Evolutionary conservation across 129 eudicot genomes (phyloP).

Genomic region (Flaveria brownii): DNA sequence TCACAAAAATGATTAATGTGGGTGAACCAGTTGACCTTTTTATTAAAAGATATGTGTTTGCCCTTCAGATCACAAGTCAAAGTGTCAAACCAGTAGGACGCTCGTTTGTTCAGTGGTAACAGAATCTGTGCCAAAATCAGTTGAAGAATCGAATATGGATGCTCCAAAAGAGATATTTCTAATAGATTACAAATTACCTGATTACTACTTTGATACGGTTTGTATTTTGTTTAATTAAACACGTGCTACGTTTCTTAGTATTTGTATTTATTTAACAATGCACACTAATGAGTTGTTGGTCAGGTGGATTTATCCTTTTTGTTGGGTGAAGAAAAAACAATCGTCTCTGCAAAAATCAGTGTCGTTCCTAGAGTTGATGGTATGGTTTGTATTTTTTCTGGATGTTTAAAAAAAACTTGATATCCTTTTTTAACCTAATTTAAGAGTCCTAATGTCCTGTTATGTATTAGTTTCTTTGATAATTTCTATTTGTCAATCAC

Average conservation of each 20-base stretch:
- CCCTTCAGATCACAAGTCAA: constrained; percentile 41
- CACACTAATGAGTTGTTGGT: constrained; percentile 13
- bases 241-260: neutral
- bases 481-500: neutral
- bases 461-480: neutral
- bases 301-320: constrained; percentile 82
- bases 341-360: constrained; percentile 59
- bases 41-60: neutral
- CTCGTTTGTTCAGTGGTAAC: constrained; percentile 76
- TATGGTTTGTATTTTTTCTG: constrained; percentile 26
- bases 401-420: neutral
- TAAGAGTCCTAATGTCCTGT: neutral
- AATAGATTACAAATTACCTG: constrained; percentile 90
- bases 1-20: neutral
- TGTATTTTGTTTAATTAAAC: constrained; percentile 16
- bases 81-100: constrained; percentile 36
- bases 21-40: neutral
- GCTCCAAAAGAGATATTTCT: constrained; percentile 84
- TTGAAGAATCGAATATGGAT: constrained; percentile 71
- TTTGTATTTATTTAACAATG: neutral
- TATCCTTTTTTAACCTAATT: neutral
- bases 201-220: constrained; percentile 88
- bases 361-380: constrained; percentile 80
- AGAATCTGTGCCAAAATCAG: constrained; percentile 50
- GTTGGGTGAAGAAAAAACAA: constrained; percentile 84